Evolutionary conservation across 2,329 filamentous ascomycete genomes (phyloP), one percentile per base, ranked within the genome.

Genomic region (Cladophialophora bantiana): DNA sequence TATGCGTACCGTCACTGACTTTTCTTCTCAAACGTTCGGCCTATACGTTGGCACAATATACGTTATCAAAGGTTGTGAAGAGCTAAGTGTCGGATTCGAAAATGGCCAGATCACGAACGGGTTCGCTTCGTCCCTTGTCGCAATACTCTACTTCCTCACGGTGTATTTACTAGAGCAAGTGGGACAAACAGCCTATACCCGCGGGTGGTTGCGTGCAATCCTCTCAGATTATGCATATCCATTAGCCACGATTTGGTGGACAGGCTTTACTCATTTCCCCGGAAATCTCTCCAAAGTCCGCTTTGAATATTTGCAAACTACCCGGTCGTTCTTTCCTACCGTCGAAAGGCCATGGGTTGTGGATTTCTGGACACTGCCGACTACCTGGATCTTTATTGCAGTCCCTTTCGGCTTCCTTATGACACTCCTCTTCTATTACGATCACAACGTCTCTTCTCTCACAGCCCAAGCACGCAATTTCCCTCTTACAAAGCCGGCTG

Each of bases 1-100:
- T 71, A 86, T 86, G 84, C 81, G 84, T 5, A 86, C 86, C 69
- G 83, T 87, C 35, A 87, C 84, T 1, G 83, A 86, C 64, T 86
- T 86, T 67, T 85, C 83, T 0, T 83, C 81, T 61, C 81, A 85
- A 65, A 78, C 80, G 0, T 86, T 86, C 64, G 83, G 83, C 55
- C 79, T 84, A 71, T 86, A 86, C 72, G 83, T 86, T 6, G 84
- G 83, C 10, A 85, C 86, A 59, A 85, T 86, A 55, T 86, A 86
- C 64, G 81, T 85, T 71, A 78, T 85, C 74, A 86, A 85, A 66
- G 83, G 85, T n/a, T 81, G 86, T 0, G 83, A 86, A 73, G 84
- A 86, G 65, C 77, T 87, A 0, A 80, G 85, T 3, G 82, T 81
- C 55, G 81, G 84, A 59, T 86, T 86, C 67, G 74, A 78, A 38